Base-by-base conservation (phyloP, 495 filamentous ascomycete species). In the Penicillium pancosmium region DNA sequence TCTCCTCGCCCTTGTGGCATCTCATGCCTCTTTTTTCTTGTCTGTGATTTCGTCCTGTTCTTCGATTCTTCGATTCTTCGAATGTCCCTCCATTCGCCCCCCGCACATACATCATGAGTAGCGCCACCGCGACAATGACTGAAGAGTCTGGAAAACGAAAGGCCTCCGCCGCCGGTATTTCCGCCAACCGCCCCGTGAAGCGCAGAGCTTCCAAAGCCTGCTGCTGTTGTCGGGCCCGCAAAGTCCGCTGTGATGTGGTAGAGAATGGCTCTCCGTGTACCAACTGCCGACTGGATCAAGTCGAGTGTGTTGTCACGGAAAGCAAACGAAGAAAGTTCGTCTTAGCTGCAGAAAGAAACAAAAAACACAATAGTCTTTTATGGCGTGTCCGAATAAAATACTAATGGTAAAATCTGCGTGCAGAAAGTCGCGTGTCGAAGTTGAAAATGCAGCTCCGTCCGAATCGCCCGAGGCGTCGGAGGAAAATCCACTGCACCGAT, bases 201-300 rank as follows among this genome's bases (percentile, higher is more conserved):
- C 78, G 92, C 54, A 82, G 92, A 61, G 92, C 92, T 3, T 89
- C 92, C 7, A 89, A 92, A 54, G 92, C 92, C 21, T 97, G 92
- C 68, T 88, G 90, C 63, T 90, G 88, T 62, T 97, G 92, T 68
- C 82, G 92, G 54, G 84, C 89, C 23, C 86, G 92, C 64, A 97
- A 97, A 72, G 92, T 97, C n/a, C 82, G 92, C 49, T 97, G 92
- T 76, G 91, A 97, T 77, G 92, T 96, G 58, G 90, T 93, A 46
- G 91, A 95, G 64, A 88, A 87, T 73, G 89, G 89, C 35, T 85
- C 88, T 27, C 92, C 92, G 5, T 97, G 92, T 70, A 91, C 88
- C 18, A 97, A 96, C 75, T 97, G 92, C 76, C 82, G 90, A 27
- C 79, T 92, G 73, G 92, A 97, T 71, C 86, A 91, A 62, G 91